A percentile compares a stretch with the other conserved stretches of the same genome.
Evolutionary conservation across 2,329 filamentous ascomycete genomes (phyloP).

Genomic region (Amphichorda felina): DNA sequence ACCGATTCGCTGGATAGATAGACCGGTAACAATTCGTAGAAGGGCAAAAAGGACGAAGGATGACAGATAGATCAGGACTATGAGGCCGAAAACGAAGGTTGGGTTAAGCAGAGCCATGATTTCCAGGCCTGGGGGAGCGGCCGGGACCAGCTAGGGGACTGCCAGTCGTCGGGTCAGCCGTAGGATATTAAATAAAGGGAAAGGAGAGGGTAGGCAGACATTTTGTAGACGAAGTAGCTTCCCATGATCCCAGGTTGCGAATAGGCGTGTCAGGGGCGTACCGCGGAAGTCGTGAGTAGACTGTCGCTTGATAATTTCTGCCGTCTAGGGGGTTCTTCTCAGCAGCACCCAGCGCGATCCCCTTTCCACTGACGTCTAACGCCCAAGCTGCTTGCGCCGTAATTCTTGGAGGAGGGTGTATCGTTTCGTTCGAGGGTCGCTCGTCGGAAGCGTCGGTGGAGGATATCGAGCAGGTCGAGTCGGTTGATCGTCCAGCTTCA

Average conservation of each 20-base stretch:
- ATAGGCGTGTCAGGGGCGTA: too few relatives aligned
- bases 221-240: background rate
- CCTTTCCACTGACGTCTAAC: too few relatives aligned
- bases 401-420: too few relatives aligned
- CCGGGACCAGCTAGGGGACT: constrained; percentile 1
- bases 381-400: too few relatives aligned
- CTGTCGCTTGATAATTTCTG: too few relatives aligned
- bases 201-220: background rate
- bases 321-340: too few relatives aligned
- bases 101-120: constrained; percentile 56
- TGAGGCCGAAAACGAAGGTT: constrained; percentile 75
- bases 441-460: too few relatives aligned
- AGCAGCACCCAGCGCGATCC: too few relatives aligned
- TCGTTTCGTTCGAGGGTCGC: too few relatives aligned
- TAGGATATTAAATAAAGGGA: background rate
- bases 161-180: background rate
- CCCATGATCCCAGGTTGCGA: background rate
- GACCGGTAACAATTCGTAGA: constrained; percentile 79
- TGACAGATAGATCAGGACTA: constrained; percentile 78
- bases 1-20: constrained; percentile 92
- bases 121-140: constrained; percentile 4
- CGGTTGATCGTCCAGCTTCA: too few relatives aligned
- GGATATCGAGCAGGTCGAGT: too few relatives aligned
- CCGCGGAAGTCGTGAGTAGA: too few relatives aligned
- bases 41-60: constrained; percentile 92